Percentiles rank a stretch among this genome's conserved stretches.
Evolutionary conservation across 768 basidiomycete genomes (phyloP).

Genomic region (Pluteus cervinus): DNA sequence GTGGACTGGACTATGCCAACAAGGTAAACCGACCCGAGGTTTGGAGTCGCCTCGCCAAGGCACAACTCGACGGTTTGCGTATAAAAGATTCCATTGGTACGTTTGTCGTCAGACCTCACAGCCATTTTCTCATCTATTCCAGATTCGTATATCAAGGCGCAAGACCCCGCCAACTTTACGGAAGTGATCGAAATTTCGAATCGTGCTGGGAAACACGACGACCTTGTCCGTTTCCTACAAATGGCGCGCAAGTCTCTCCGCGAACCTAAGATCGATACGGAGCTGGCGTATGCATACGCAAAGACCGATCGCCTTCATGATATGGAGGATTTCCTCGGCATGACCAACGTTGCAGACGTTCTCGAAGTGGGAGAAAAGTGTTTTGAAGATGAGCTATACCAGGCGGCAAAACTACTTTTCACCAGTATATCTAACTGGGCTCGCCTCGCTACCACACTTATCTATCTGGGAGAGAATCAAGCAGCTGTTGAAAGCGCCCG

Average conservation of each 20-base stretch:
- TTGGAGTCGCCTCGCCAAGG: constrained; percentile 97
- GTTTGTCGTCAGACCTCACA: constrained; percentile 14
- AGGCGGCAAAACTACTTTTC: constrained; percentile 94
- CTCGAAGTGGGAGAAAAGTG: constrained; percentile 98
- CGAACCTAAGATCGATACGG: constrained; percentile 97
- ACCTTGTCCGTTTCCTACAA: constrained; percentile 94
- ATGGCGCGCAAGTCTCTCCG: constrained; percentile 97
- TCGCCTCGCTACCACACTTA: constrained; percentile 93
- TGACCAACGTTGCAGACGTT: constrained; percentile 98
- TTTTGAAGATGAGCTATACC: constrained; percentile 97
- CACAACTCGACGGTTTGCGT: constrained; percentile 94
- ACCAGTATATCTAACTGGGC: constrained; percentile 99
- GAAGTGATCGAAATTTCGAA: constrained; percentile 96
- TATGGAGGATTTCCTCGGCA: constrained; percentile 98
- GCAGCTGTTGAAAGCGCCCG: constrained; percentile 98
- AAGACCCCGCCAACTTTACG: constrained; percentile 87
- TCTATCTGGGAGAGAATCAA: constrained; percentile 97
- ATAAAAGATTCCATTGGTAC: constrained; percentile 96
- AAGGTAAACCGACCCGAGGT: constrained; percentile 96
- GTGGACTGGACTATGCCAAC: constrained; percentile 91
- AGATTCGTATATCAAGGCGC: constrained; percentile 98
- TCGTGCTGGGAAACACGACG: constrained; percentile 90
- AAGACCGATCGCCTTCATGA: constrained; percentile 95
- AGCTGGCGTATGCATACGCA: constrained; percentile 96
- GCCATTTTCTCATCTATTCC: constrained; percentile 4